These are phyloP conservation scores for Nyctanthes arbortristis DNA, from an alignment of 257 asterid species.

Conservation along the genomic window DNA sequence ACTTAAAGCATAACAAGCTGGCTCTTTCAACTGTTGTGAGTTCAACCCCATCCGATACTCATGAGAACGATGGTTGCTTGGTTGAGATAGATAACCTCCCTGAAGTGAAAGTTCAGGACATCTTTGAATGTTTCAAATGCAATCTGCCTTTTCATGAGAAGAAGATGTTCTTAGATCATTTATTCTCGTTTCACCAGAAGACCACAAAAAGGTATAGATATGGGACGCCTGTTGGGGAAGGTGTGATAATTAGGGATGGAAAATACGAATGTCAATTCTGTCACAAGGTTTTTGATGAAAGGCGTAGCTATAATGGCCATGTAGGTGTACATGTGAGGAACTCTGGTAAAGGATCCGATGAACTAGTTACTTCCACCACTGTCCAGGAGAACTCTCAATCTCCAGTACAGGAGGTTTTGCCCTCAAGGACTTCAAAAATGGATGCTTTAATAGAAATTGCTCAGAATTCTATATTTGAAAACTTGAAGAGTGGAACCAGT, in stretches of 20 bases:
- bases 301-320: conserved; percentile 81
- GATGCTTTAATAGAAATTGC: conserved; percentile 62
- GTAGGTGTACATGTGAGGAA: conserved; percentile 86
- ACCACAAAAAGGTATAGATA: conserved; percentile 72
- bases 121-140: conserved; percentile 85
- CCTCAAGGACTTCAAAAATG: conserved; percentile 45
- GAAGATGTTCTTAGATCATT: conserved; percentile 78
- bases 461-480: conserved; percentile 41
- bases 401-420: conserved; percentile 34
- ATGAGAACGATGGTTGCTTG: conserved; percentile 42
- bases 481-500: conserved; percentile 34
- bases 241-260: conserved; percentile 79
- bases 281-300: conserved; percentile 83
- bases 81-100: conserved; percentile 77
- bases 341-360: conserved; percentile 51
- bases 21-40: conserved; percentile 39
- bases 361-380: conserved; percentile 33
- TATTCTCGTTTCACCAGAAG: conserved; percentile 76
- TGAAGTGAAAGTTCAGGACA: conserved; percentile 81
- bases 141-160: conserved; percentile 68
- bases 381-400: conserved; percentile 40
- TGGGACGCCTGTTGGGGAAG: conserved; percentile 75
- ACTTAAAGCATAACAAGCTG: conserved; percentile 26
- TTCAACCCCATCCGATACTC: conserved; percentile 36
- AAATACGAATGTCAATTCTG: conserved; percentile 92